Evolutionary conservation across 2,329 filamentous ascomycete genomes (phyloP), one percentile per base, ranked within the genome.

Genomic region (Phialophora chinensis): DNA sequence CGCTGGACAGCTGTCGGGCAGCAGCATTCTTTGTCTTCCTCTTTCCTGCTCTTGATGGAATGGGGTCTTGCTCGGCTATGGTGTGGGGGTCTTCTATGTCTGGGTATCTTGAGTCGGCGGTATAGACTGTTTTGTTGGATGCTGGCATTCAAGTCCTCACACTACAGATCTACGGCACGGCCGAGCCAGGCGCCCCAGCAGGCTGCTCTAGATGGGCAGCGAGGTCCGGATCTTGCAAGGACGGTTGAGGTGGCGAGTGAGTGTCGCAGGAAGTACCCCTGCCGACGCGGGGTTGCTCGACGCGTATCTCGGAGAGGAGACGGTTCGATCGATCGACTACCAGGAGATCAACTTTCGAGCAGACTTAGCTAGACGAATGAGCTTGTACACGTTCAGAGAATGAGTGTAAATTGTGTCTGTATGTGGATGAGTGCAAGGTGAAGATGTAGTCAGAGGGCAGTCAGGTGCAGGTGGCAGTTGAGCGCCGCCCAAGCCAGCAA

Each of bases 11-110:
- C 60, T 65, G 66, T 70, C 66, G 69, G n/a, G 60, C 58, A 64
- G 62, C 63, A 66, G 66, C 68, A 69, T 70, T 61, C 69, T 70
- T 70, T 59, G 59, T 65, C 69, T 70, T 70, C 60, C 60, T 54
- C 66, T 67, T 70, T 55, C 66, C 65, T 42, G 61, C 64, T 65
- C 59, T 68, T 67, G 69, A 66, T 31, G 63, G 44, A 38, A 52
- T 25, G 49, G 20, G 38, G 53, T 67, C 68, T 61, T 66, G 64
- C 17, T 69, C 67, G 27, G 63, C 64, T 58, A 69, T 63, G 63
- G 62, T 55, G 57, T 57, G 54, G 54, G 29, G 38, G 49, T 57
- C 54, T 58, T 63, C 63, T 49, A 44, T 52, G 33, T 65, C 57
- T 47, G 60, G 52, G 31, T 60, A 66, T 54, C 44, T 67, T 14